Base-by-base conservation (phyloP, 768 basidiomycete species). In the Hygrocybe coccinea region DNA sequence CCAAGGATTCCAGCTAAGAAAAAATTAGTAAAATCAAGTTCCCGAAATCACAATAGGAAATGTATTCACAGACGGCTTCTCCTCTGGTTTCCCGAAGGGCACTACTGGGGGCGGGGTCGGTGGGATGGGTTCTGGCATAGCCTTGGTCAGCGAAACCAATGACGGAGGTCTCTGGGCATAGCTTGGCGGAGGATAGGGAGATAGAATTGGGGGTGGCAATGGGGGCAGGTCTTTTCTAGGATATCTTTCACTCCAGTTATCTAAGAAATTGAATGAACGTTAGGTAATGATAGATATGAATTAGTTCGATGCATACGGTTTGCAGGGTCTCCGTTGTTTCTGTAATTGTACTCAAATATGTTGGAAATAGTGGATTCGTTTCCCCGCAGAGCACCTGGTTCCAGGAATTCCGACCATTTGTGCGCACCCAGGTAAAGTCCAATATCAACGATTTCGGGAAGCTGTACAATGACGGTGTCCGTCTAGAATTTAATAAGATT, bases 261-360 rank as follows among this genome's bases (percentile, higher is more conserved):
- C 52, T 54, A 24, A 22, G 3, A 41, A 17, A 7, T 44, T 25
- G 11, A 22, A 52, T 38, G 15, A 29, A 29, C 6, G 14, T 43
- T 17, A 17, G n/a, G n/a, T n/a, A n/a, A n/a, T n/a, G n/a, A n/a
- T n/a, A n/a, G n/a, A 29, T 46, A n/a, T 19, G 1, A n/a, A 24
- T 11, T 35, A 19, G 34, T 19, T 11, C 11, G 11, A 12, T 15
- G 24, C 41, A 44, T 35, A 54, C 52, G 52, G 12, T 44, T 44
- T 22, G 12, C 15, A 10, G 52, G 52, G n/a, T 54, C 41, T 3
- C 52, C 52, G 8, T 54, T 43, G n/a, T 33, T 45, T 19, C 52
- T 54, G 38, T 54, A 54, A 21, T 54, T 45, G 43, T 54, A 54
- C 6, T 35, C 34, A 35, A 54, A 54, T 5, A 54, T 45, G 3